Evolutionary conservation across 2,329 filamentous ascomycete genomes (phyloP).

Genomic region (Colletotrichum cereale): DNA sequence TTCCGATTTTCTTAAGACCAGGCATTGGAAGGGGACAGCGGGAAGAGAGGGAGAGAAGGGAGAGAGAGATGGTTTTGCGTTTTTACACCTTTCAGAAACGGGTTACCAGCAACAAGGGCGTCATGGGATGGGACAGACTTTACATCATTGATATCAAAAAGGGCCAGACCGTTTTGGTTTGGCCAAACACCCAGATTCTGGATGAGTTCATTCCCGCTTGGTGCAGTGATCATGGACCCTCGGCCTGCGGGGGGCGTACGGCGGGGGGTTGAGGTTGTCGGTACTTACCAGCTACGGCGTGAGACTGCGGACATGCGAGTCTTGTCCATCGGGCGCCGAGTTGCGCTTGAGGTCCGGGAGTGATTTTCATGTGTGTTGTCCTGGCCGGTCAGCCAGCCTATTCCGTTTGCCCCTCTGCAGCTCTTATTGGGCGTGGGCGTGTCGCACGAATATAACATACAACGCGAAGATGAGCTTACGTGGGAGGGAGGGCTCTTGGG

Average conservation of each 20-base stretch:
- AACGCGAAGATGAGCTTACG: too few relatives aligned
- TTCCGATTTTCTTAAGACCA: constrained; percentile 11
- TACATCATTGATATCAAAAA: constrained; percentile 36
- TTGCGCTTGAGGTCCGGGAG: too few relatives aligned
- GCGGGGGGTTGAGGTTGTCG: too few relatives aligned
- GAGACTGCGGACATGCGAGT: too few relatives aligned
- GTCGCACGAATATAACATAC: too few relatives aligned
- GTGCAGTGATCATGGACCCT: neutral
- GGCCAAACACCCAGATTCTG: constrained; percentile 3
- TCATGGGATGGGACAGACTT: constrained; percentile 20
- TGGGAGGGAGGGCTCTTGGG: too few relatives aligned
- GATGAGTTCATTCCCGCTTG: neutral
- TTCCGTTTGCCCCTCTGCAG: too few relatives aligned
- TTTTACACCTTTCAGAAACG: constrained; percentile 1
- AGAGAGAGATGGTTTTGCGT: constrained; percentile 8
- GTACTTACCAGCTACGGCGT: neutral
- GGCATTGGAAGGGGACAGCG: constrained; percentile 6
- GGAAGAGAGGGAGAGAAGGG: constrained; percentile 2
- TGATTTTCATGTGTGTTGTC: too few relatives aligned
- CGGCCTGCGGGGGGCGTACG: neutral
- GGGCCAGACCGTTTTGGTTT: constrained; percentile 15
- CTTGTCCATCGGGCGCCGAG: too few relatives aligned
- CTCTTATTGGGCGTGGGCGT: too few relatives aligned
- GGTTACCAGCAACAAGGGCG: constrained; percentile 37
- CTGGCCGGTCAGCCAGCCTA: too few relatives aligned